phyloP scores from a whole-genome alignment of 441 rosid genomes.

The Brassica balearica region DNA sequence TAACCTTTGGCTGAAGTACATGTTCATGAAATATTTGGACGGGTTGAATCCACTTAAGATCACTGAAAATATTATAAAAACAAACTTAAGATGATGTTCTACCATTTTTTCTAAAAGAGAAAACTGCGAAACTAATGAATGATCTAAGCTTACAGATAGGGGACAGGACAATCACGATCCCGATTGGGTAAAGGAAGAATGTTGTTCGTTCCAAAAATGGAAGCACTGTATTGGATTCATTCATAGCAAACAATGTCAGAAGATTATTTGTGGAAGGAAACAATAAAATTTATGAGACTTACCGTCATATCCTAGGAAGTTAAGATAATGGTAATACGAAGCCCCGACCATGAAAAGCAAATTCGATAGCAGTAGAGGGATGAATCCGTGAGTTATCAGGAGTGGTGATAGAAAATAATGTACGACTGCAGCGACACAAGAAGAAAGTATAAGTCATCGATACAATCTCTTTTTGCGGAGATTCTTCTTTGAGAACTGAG shows the following conservation, averaged over 20 bases:
- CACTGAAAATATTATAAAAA: constrained; percentile 59
- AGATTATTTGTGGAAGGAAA: not conserved
- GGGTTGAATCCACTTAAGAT: constrained; percentile 96
- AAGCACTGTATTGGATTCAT: constrained; percentile 59
- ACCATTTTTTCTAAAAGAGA: constrained; percentile 18
- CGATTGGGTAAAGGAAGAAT: constrained; percentile 93
- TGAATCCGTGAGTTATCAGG: constrained; percentile 82
- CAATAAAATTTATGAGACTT: constrained; percentile 38
- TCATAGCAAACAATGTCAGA: not conserved
- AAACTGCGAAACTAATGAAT: constrained; percentile 8
- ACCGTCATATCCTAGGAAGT: constrained; percentile 98
- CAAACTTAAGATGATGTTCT: constrained; percentile 6
- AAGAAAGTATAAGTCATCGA: constrained; percentile 27
- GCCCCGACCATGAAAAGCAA: constrained; percentile 92
- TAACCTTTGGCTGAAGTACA: constrained; percentile 83
- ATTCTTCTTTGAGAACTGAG: constrained; percentile 3
- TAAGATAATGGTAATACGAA: constrained; percentile 94
- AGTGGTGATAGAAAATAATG: constrained; percentile 95
- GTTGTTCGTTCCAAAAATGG: constrained; percentile 98
- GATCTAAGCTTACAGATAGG: constrained; percentile 75
- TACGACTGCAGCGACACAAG: constrained; percentile 66
- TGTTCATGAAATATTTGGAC: constrained; percentile 91
- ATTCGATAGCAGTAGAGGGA: constrained; percentile 83
- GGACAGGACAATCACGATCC: constrained; percentile 72
- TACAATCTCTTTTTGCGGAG: not conserved